Evolutionary conservation across 306 rosid species (phyloP).

Genomic region (Cucurbita ficifolia): DNA sequence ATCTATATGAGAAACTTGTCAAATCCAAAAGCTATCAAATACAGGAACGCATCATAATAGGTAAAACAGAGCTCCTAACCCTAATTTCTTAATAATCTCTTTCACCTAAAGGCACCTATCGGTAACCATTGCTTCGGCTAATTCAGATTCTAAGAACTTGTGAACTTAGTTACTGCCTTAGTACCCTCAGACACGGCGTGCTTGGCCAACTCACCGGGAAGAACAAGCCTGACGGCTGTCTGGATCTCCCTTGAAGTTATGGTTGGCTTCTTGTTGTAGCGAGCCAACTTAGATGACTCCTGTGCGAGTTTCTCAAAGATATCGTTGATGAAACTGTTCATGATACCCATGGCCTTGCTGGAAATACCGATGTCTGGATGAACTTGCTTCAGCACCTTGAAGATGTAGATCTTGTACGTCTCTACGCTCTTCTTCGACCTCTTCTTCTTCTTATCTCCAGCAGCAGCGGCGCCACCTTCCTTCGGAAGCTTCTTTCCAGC

Average conservation of each 20-base stretch:
- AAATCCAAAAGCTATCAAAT: neutral
- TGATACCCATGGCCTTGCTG: slow-evolving; percentile 78
- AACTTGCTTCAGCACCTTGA: slow-evolving; percentile 72
- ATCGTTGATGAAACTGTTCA: slow-evolving; percentile 70
- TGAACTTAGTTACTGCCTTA: slow-evolving; percentile 61
- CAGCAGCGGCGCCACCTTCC: slow-evolving; percentile 35
- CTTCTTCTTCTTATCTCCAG: slow-evolving; percentile 61
- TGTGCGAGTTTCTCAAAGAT: slow-evolving; percentile 76
- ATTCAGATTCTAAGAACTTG: slow-evolving; percentile 26
- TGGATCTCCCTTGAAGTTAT: slow-evolving; percentile 72
- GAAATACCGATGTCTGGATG: slow-evolving; percentile 75
- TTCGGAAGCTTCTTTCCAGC: slow-evolving; percentile 66
- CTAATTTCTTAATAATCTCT: neutral
- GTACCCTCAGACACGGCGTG: slow-evolving; percentile 79
- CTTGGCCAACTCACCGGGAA: slow-evolving; percentile 69
- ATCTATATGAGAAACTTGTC: neutral
- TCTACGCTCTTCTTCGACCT: slow-evolving; percentile 44
- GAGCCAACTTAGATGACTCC: slow-evolving; percentile 44
- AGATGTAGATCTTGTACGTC: slow-evolving; percentile 69
- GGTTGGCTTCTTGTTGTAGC: slow-evolving; percentile 64
- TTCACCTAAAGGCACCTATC: neutral
- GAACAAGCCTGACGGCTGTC: slow-evolving; percentile 58
- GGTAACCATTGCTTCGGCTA: neutral
- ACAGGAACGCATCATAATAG: neutral
- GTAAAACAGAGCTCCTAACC: neutral